These are phyloP conservation scores for Schwanniomyces vanrijiae DNA, from an alignment of 805 yeast species.

Conservation along the genomic window DNA sequence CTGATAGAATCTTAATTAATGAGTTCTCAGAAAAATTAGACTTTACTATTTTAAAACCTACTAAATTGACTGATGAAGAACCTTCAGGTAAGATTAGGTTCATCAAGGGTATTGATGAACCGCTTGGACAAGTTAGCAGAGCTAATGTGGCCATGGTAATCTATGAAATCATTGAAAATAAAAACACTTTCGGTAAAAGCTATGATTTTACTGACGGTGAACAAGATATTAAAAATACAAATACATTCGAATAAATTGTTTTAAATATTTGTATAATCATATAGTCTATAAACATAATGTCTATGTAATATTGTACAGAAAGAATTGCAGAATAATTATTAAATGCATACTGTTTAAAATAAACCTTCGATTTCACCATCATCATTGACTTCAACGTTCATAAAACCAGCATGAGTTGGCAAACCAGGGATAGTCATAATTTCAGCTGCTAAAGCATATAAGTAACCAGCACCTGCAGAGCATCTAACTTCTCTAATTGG, in stretches of 20 bases:
- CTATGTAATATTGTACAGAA: constrained; percentile 3
- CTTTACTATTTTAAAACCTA: constrained; percentile 61
- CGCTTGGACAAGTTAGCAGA: constrained; percentile 36
- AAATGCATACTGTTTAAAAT: constrained; percentile 44
- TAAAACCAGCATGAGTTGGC: constrained; percentile 93
- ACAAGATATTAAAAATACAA: constrained; percentile 2
- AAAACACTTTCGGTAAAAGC: constrained; percentile 41
- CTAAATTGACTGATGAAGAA: constrained; percentile 37
- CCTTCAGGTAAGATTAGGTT: constrained; percentile 45
- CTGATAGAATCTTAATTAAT: constrained; percentile 46
- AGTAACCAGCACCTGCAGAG: constrained; percentile 94
- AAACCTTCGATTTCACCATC: constrained; percentile 92
- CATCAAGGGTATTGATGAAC: constrained; percentile 21
- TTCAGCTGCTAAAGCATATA: constrained; percentile 95
- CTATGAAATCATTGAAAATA: constrained; percentile 32
- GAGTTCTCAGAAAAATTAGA: constrained; percentile 41
- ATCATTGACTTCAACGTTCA: constrained; percentile 93
- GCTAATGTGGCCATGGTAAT: constrained; percentile 57
- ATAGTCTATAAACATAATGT: neutral
- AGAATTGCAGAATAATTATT: neutral
- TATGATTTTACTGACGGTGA: constrained; percentile 24
- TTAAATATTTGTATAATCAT: neutral
- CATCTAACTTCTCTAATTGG: constrained; percentile 95
- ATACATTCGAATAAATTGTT: constrained; percentile 2
- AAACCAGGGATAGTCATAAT: constrained; percentile 97